Evolutionary conservation across 1,284 basidiomycete genomes (phyloP), one percentile per base, ranked within the genome.

Genomic region (Irpex sp.): DNA sequence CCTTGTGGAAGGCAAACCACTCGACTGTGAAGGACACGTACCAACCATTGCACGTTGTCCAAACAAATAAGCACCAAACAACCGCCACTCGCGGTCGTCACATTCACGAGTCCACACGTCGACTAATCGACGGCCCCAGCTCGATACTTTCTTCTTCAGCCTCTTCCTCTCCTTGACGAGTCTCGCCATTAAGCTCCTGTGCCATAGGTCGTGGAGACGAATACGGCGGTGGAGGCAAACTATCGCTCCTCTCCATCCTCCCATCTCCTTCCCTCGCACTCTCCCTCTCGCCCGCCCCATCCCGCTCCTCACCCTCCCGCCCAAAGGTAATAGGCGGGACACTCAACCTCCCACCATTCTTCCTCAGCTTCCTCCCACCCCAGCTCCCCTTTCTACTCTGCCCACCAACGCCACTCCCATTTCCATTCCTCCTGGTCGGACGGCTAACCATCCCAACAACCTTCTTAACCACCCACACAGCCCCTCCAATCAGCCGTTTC

Each of bases 401-500:
- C 39, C 39, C n/a, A 10, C 4, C 39, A 3, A 42, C 39, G 14
- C 39, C 39, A 12, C 39, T n/a, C 39, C n/a, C n/a, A n/a, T n/a
- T n/a, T n/a, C n/a, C n/a, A n/a, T n/a, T n/a, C n/a, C n/a, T n/a
- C n/a, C n/a, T n/a, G n/a, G n/a, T n/a, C n/a, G 28, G 28, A 28
- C 28, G 28, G 4, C 28, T 16, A 52, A 16, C 21, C 18, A 18
- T 19, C 21, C n/a, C 16, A 23, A 18, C 33, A 12, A 39, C 36
- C 12, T 42, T 52, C 59, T 47, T 37, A 1, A 61, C 61, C 2
- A 53, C 39, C 68, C 70, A 69, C 3, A 68, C 49, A 16, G 54
- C 2, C 2, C 68, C 45, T 56, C 69, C 68, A 45, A 70, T 66
- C 16, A 62, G 55, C 18, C 75, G 72, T 58, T 79, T 75, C 48